phyloP scores from a whole-genome alignment of 305 asterid species.

The Fraxinus paxiana region DNA sequence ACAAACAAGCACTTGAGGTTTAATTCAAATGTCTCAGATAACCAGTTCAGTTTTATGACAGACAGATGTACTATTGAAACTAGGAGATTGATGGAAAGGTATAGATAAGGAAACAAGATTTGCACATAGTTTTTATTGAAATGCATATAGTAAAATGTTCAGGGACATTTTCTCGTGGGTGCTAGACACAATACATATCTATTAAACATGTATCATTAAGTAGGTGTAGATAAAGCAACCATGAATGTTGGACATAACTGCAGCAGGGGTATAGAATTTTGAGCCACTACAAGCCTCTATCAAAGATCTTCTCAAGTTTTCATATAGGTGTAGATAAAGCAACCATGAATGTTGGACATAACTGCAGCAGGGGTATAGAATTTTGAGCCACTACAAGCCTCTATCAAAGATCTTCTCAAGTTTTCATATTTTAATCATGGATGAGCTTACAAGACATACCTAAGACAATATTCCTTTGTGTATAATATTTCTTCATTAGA shows the following conservation, averaged over 20 bases:
- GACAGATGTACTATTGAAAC: neutral
- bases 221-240: neutral
- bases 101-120: neutral
- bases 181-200: neutral
- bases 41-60: neutral
- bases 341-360: too few relatives aligned
- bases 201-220: neutral
- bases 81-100: neutral
- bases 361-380: too few relatives aligned
- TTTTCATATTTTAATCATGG: neutral
- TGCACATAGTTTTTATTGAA: neutral
- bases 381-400: too few relatives aligned
- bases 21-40: neutral
- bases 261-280: neutral
- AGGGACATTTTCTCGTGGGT: neutral
- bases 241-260: neutral
- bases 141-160: neutral
- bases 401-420: neutral
- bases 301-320: too few relatives aligned
- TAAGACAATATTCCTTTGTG: neutral
- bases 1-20: neutral
- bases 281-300: neutral
- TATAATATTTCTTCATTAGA: neutral
- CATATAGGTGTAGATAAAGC: too few relatives aligned
- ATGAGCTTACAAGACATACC: neutral